phyloP scores from a whole-genome alignment of 306 rosid genomes.

The Hippophae gyantsensis region DNA sequence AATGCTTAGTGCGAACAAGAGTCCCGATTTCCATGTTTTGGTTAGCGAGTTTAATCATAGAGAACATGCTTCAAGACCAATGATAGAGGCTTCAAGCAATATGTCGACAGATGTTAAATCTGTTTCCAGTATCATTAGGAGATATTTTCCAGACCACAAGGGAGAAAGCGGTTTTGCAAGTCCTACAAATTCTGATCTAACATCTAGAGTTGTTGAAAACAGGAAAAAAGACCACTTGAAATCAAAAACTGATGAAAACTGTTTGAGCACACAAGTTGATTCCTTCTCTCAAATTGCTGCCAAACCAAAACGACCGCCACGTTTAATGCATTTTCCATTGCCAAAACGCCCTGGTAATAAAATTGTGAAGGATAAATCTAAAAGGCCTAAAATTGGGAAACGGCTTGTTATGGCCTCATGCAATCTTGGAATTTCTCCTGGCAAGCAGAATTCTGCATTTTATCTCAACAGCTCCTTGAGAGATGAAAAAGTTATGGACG shows the following conservation, averaged over 20 bases:
- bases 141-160: conserved; percentile 4
- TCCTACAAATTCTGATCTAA: conserved; percentile 4
- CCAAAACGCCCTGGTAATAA: conserved; percentile 21
- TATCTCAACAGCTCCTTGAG: conserved; percentile 23
- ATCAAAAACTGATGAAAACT: background rate
- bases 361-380: conserved; percentile 11
- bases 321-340: conserved; percentile 16
- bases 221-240: background rate
- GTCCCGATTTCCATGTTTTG: background rate
- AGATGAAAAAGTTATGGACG: conserved; percentile 22
- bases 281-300: conserved; percentile 20
- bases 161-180: background rate
- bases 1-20: background rate
- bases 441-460: conserved; percentile 28
- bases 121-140: conserved; percentile 7
- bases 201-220: background rate
- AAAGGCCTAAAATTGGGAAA: conserved; percentile 38
- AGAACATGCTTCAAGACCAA: background rate
- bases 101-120: conserved; percentile 7
- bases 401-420: conserved; percentile 46
- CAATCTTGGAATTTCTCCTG: conserved; percentile 39
- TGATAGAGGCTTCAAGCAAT: background rate
- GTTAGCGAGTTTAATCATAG: background rate
- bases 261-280: conserved; percentile 7
- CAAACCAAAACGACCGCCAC: conserved; percentile 28